A percentile compares a stretch with the other conserved stretches of the same genome.
Conservation (phyloP, 805 yeast species). For the Yarrowia deformans region DNA sequence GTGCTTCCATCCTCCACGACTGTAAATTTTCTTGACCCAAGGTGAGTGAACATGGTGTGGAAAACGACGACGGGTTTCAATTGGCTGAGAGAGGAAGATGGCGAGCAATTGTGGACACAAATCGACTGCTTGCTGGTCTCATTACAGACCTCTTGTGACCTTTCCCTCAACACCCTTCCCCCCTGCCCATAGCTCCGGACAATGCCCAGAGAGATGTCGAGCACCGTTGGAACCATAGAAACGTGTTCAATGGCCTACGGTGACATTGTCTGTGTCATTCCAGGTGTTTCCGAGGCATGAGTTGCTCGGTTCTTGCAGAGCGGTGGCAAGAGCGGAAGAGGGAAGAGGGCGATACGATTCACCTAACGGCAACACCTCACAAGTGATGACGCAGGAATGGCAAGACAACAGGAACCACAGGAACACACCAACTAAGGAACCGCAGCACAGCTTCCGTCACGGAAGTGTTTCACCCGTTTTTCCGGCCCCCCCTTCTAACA, state of each 20-base stretch:
- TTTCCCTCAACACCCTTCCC: no score
- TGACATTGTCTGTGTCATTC: not conserved
- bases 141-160: not conserved
- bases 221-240: no score
- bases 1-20: constrained; percentile 37
- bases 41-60: constrained; percentile 21
- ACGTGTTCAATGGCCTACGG: not conserved
- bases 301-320: no score
- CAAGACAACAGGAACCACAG: no score
- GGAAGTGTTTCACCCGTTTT: no score
- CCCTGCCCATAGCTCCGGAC: constrained; percentile 8
- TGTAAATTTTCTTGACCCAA: constrained; percentile 38
- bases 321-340: no score
- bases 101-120: not conserved
- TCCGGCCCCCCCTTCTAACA: not conserved
- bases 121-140: not conserved
- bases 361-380: no score
- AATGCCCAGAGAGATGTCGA: not conserved
- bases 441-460: no score
- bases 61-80: not conserved
- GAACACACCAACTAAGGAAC: no score
- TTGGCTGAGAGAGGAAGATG: not conserved
- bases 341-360: no score
- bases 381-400: no score
- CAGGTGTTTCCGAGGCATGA: no score